Conservation (phyloP, 2,329 filamentous ascomycete species). For the Samsoniella hepiali region DNA sequence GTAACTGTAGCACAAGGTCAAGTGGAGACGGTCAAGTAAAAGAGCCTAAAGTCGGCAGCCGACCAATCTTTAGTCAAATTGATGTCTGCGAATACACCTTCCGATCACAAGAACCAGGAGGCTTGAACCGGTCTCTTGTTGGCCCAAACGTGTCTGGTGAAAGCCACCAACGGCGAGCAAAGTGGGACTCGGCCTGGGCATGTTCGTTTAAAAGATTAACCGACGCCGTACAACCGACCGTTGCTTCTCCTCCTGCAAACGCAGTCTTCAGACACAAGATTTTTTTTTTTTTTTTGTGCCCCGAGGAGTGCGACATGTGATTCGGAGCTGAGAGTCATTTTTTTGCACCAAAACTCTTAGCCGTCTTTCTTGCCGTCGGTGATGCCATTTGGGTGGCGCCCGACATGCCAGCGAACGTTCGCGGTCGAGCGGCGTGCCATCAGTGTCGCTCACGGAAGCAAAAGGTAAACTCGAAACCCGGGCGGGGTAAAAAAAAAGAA, state of each 20-base stretch:
- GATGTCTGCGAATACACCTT: too few species aligned
- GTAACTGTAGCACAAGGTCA: too few species aligned
- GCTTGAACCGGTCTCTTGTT: too few species aligned
- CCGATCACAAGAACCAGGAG: too few species aligned
- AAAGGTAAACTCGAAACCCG: constrained; percentile 19
- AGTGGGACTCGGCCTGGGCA: not conserved
- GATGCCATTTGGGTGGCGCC: not conserved
- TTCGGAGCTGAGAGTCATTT: too few species aligned
- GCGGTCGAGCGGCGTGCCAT: constrained; percentile 24
- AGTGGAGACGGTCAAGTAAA: too few species aligned
- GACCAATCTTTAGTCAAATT: too few species aligned
- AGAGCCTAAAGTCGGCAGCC: too few species aligned
- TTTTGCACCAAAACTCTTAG: not conserved
- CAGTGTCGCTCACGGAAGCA: constrained; percentile 25
- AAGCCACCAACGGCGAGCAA: not conserved
- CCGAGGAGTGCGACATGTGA: not conserved
- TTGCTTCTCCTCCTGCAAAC: not conserved
- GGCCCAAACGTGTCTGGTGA: not conserved
- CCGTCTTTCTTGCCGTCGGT: not conserved
- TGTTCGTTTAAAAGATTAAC: constrained; percentile 6
- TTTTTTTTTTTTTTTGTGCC: too few species aligned
- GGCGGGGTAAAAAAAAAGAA: not conserved
- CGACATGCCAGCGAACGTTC: constrained; percentile 7
- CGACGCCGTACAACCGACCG: not conserved
- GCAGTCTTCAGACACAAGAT: not conserved